Evolutionary conservation across 2,329 filamentous ascomycete species (phyloP).

Genomic region (Microdochium trichocladiopsis): DNA sequence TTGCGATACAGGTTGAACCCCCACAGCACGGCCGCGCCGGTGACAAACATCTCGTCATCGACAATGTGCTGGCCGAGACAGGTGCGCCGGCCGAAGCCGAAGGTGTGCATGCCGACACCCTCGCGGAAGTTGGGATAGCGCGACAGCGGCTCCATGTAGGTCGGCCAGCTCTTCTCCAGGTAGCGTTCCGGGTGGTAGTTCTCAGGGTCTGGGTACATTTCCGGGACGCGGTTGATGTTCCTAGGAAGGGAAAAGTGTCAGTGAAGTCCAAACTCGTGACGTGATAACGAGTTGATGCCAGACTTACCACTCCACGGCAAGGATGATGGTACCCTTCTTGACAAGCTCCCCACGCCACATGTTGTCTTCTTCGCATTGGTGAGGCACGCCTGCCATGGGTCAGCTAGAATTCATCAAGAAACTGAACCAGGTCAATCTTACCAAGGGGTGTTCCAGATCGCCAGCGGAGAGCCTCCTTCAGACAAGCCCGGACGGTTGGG

Average conservation of each 20-base stretch:
- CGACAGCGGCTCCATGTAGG: slow-evolving; percentile 57
- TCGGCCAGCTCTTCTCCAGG: slow-evolving; percentile 55
- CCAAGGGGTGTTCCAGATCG: slow-evolving; percentile 46
- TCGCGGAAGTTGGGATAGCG: slow-evolving; percentile 56
- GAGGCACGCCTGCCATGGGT: slow-evolving; percentile 31
- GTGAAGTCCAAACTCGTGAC: not conserved
- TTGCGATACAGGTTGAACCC: slow-evolving; percentile 35
- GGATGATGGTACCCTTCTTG: slow-evolving; percentile 38
- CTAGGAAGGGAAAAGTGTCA: slow-evolving; percentile 16
- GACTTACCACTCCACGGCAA: slow-evolving; percentile 42
- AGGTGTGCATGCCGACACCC: slow-evolving; percentile 51
- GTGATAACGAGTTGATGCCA: not conserved
- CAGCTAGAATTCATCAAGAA: not conserved
- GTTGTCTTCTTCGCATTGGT: slow-evolving; percentile 38
- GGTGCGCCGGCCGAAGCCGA: slow-evolving; percentile 56
- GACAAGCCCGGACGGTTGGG: slow-evolving; percentile 44
- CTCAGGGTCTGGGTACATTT: slow-evolving; percentile 57
- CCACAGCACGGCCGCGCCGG: slow-evolving; percentile 40
- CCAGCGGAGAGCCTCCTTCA: slow-evolving; percentile 55
- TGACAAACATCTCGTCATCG: slow-evolving; percentile 49
- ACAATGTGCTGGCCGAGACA: slow-evolving; percentile 58
- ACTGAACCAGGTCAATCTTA: slow-evolving; percentile 12
- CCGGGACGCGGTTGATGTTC: slow-evolving; percentile 50
- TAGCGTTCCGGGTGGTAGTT: slow-evolving; percentile 56
- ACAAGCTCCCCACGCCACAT: slow-evolving; percentile 39